phyloP scores from a whole-genome alignment of 768 basidiomycete genomes.

The Chalciporus chontae region DNA sequence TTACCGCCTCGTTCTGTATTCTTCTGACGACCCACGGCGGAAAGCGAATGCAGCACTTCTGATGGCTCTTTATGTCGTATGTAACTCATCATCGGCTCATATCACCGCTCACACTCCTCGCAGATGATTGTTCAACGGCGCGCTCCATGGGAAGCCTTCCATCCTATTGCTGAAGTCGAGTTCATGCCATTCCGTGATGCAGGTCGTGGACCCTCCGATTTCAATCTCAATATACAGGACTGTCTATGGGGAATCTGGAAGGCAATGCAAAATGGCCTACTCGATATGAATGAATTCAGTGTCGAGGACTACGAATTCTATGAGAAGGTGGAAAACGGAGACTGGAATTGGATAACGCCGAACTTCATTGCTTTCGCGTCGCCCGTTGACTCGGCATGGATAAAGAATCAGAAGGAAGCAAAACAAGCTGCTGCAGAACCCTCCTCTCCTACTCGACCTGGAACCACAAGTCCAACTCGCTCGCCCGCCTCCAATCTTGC shows the following conservation, averaged over 20 bases:
- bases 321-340: conserved; percentile 93
- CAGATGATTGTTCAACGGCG: conserved; percentile 92
- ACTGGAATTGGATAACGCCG: conserved; percentile 95
- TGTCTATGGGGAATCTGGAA: conserved; percentile 88
- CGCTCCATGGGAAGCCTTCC: conserved; percentile 92
- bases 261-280: conserved; percentile 86
- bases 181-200: conserved; percentile 97
- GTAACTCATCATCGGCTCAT: conserved; percentile 30
- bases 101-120: conserved; percentile 17
- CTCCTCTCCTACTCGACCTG: conserved; percentile 27
- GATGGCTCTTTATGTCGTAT: conserved; percentile 87
- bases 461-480: conserved; percentile 21
- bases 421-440: conserved; percentile 35
- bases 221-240: conserved; percentile 90
- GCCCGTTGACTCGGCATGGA: conserved; percentile 77
- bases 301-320: conserved; percentile 92
- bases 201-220: conserved; percentile 87
- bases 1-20: conserved; percentile 84
- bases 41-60: conserved; percentile 96
- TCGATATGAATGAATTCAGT: conserved; percentile 92
- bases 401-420: conserved; percentile 71
- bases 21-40: conserved; percentile 76
- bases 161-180: conserved; percentile 87
- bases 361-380: conserved; percentile 94
- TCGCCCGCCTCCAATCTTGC: conserved; percentile 45